Evolutionary conservation across 208 protist species (phyloP), one percentile per base, ranked within the genome.

Genomic region (Leishmania aethiopica): DNA sequence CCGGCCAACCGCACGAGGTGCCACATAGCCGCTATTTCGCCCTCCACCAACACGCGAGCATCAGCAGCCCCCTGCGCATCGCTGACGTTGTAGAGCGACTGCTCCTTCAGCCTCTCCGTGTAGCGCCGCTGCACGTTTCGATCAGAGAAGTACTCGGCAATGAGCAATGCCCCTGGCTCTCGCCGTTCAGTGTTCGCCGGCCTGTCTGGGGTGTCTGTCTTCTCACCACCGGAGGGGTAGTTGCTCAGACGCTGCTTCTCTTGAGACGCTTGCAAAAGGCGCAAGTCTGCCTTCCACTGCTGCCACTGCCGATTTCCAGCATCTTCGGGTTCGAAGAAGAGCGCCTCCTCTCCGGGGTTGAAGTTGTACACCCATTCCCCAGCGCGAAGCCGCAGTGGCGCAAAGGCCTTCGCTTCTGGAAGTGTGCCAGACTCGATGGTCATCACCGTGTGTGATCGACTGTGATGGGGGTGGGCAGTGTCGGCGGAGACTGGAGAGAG

Each of bases 301-400:
- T 66, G 57, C 92, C 92, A 96, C 75, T 81, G 51, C 15, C 57
- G 82, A 49, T 84, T 84, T 0, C 80, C 86, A 6, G 62, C 72
- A 75, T 96, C 92, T 71, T 96, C 93, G 6, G 72, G 77, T 0
- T 72, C 55, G 66, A 94, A 96, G 37, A 96, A 94, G 0, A 53
- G 77, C 25, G 84, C 86, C 55, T 92, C 89, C 25, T 86, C 75
- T 22, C 71, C 80, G 17, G 32, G 53, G 28, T 53, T 40, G 25
- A 86, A 91, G 28, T 86, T 81, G 51, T 91, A 88, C 3, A 77
- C 73, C 91, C 92, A 94, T 72, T 86, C 78, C 32, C 83, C 86
- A 0, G 80, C 60, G 42, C 57, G 66, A 19, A 64, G 73, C 3
- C 72, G 47, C 0, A 42, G 35, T 2, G 70, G 35, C 8, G 49